Evolutionary conservation across 108 stramenopile species (phyloP).

Genomic region (Nitzschia sp.): DNA sequence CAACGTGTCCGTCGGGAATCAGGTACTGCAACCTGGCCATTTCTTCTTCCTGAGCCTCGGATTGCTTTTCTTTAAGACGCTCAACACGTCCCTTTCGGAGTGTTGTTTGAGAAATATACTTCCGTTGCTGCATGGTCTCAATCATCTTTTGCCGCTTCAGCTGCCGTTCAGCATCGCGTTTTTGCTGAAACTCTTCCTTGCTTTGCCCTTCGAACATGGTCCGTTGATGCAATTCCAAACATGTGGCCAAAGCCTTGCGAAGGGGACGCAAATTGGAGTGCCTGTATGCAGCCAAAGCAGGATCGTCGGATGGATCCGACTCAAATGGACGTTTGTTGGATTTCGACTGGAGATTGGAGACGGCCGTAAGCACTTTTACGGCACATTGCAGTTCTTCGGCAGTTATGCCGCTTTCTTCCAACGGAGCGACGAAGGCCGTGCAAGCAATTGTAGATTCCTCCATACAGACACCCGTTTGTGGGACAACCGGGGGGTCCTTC

Average conservation of each 20-base stretch:
- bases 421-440: conserved; percentile 7
- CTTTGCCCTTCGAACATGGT: conserved; percentile 67
- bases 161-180: conserved; percentile 41
- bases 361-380: conserved; percentile 61
- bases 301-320: not conserved
- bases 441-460: too few species aligned
- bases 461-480: too few species aligned
- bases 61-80: conserved; percentile 51
- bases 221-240: conserved; percentile 62
- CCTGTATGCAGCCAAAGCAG: conserved; percentile 36
- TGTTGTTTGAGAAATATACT: conserved; percentile 71
- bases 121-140: conserved; percentile 58
- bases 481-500: too few species aligned
- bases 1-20: conserved; percentile 85
- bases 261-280: conserved; percentile 61
- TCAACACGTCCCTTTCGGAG: conserved; percentile 74
- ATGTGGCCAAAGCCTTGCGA: conserved; percentile 68
- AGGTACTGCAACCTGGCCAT: conserved; percentile 45
- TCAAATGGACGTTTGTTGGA: conserved; percentile 13
- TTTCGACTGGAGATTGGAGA: conserved; percentile 40
- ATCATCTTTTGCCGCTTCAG: conserved; percentile 77
- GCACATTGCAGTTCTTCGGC: conserved; percentile 45
- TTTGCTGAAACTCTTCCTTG: conserved; percentile 50
- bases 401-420: conserved; percentile 36
- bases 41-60: conserved; percentile 71